Percentiles rank a stretch among this genome's conserved stretches.
Evolutionary conservation across 2,329 filamentous ascomycete genomes (phyloP).

Genomic region (Pseudogymnoascus destructans): DNA sequence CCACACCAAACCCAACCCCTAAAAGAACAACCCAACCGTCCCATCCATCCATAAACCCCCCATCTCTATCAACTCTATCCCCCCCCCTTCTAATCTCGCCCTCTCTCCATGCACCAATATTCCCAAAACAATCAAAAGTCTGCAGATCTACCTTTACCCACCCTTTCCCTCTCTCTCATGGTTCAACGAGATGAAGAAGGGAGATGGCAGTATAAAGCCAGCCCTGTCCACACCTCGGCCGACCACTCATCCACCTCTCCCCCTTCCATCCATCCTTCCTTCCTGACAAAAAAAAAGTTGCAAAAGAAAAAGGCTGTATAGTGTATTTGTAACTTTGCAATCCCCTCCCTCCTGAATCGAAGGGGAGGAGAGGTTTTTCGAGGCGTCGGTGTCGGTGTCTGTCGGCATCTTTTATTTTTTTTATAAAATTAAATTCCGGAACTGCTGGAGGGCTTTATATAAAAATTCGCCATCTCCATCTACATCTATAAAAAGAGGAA

Average conservation of each 20-base stretch:
- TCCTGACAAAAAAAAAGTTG: not conserved
- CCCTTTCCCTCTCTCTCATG: not conserved
- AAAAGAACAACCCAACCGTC: not conserved
- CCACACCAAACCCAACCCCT: not conserved
- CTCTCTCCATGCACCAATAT: no score
- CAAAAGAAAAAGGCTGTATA: not conserved
- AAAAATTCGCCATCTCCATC: not conserved
- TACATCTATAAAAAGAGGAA: not conserved
- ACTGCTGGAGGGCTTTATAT: not conserved
- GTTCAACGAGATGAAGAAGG: no score
- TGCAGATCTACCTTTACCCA: not conserved
- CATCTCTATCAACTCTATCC: no score
- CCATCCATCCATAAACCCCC: not conserved
- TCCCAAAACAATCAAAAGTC: not conserved
- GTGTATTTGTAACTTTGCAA: not conserved
- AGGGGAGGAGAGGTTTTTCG: not conserved
- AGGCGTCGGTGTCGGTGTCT: not conserved
- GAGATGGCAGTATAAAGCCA: not conserved
- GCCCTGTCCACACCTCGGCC: not conserved
- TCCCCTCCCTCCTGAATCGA: not conserved
- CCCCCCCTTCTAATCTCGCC: no score
- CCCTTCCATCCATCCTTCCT: not conserved
- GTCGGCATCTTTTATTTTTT: not conserved
- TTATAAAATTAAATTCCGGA: not conserved
- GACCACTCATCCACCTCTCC: not conserved